These are phyloP conservation scores for Apocynum venetum DNA, from an alignment of 257 asterid genomes.

Conservation along the genomic window DNA sequence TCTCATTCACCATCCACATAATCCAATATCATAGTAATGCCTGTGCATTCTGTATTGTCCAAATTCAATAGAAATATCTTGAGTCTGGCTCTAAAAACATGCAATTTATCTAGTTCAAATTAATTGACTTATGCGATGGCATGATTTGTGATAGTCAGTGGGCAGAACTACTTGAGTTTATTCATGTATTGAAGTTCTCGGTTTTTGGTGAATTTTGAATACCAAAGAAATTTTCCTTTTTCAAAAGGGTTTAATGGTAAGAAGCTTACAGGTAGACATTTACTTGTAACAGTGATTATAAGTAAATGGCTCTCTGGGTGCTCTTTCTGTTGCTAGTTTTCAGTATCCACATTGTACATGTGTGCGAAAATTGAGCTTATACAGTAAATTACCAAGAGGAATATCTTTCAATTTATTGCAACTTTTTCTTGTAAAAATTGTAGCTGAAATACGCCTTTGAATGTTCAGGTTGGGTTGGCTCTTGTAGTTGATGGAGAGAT, in stretches of 20 bases:
- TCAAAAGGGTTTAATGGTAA: not conserved
- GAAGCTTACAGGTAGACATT: not conserved
- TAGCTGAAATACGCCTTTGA: constrained; percentile 4
- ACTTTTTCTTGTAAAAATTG: constrained; percentile 2
- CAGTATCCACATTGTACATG: not conserved
- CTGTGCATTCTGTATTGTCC: not conserved
- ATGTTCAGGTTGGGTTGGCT: constrained; percentile 89
- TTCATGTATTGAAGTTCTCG: not conserved
- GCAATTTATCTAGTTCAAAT: not conserved
- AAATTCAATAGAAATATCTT: not conserved
- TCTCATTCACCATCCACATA: not conserved
- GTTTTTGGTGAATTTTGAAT: not conserved
- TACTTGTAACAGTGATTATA: not conserved
- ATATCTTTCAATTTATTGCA: not conserved
- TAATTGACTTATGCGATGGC: not conserved
- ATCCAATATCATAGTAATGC: not conserved
- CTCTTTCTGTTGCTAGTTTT: constrained; percentile 4
- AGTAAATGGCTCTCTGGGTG: constrained; percentile 9
- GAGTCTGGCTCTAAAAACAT: not conserved
- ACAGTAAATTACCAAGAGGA: constrained; percentile 7
- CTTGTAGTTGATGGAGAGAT: constrained; percentile 83
- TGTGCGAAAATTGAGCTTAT: not conserved
- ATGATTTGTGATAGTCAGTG: not conserved
- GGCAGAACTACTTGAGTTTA: not conserved
- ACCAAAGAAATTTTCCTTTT: not conserved